phyloP scores from a whole-genome alignment of 2,329 filamentous ascomycete genomes.

The Capronia americana region DNA sequence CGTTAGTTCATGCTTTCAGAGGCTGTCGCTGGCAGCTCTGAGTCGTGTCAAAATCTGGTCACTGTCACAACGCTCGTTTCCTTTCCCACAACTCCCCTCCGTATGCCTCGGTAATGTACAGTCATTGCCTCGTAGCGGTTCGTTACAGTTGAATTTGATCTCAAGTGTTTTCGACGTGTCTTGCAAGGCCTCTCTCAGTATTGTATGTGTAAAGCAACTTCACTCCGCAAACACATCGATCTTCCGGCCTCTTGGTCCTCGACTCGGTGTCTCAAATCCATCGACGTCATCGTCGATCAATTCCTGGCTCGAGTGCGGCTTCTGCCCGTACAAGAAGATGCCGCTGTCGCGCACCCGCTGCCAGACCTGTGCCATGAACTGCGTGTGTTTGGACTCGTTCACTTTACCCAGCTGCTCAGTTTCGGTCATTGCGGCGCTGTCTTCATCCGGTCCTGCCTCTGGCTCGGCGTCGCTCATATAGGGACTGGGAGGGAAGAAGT shows the following conservation, averaged over 20 bases:
- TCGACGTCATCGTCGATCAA: constrained; percentile 17
- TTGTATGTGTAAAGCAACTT: background rate
- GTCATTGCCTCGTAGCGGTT: background rate
- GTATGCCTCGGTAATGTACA: background rate
- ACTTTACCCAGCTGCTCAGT: background rate
- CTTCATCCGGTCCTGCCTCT: background rate
- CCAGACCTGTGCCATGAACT: constrained; percentile 23
- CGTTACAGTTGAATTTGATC: background rate
- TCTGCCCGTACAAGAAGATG: constrained; percentile 2
- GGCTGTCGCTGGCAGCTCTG: background rate
- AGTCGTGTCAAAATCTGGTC: background rate
- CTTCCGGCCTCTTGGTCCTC: constrained; percentile 28
- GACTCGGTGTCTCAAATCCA: constrained; percentile 30
- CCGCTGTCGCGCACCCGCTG: constrained; percentile 21
- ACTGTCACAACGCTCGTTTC: background rate
- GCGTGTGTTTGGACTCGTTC: constrained; percentile 9
- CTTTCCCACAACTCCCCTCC: background rate
- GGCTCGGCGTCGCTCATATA: background rate
- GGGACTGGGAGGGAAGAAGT: constrained; percentile 4
- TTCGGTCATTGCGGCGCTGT: background rate
- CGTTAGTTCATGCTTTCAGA: background rate
- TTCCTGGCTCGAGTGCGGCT: background rate
- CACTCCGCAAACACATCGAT: constrained; percentile 27
- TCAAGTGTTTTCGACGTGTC: background rate
- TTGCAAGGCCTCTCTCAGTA: background rate